phyloP scores from a whole-genome alignment of 148 eudicot species.

The Salicornia ramosissima region DNA sequence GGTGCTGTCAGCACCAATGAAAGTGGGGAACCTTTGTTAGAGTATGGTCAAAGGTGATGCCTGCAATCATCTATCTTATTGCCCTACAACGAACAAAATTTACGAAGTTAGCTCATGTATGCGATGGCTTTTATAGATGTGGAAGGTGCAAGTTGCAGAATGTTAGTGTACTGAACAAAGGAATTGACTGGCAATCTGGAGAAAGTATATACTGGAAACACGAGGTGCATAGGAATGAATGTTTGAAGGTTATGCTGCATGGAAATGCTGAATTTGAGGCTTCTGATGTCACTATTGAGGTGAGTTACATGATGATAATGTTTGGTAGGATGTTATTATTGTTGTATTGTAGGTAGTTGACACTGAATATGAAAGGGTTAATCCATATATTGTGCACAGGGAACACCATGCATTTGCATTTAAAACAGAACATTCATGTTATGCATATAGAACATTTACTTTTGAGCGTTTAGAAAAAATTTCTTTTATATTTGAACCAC shows the following conservation, averaged over 20 bases:
- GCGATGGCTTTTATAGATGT: slow-evolving; percentile 50
- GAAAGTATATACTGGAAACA: slow-evolving; percentile 81
- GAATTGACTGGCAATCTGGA: slow-evolving; percentile 76
- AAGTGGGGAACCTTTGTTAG: slow-evolving; percentile 55
- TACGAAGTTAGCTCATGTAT: slow-evolving; percentile 11
- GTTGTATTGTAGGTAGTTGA: background rate
- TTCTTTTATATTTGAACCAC: too few relatives aligned
- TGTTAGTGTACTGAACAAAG: slow-evolving; percentile 70
- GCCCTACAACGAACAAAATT: background rate
- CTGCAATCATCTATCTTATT: background rate
- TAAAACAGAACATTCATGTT: too few relatives aligned
- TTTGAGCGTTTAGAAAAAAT: too few relatives aligned
- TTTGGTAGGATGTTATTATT: background rate
- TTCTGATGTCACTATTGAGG: slow-evolving; percentile 74
- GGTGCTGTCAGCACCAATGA: slow-evolving; percentile 46
- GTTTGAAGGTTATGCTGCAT: slow-evolving; percentile 64
- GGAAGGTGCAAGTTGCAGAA: slow-evolving; percentile 88
- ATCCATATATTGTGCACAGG: too few relatives aligned
- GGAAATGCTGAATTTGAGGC: slow-evolving; percentile 99
- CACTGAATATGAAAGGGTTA: too few relatives aligned
- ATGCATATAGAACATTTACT: too few relatives aligned
- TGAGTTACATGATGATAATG: slow-evolving; percentile 18
- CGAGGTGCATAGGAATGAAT: slow-evolving; percentile 64
- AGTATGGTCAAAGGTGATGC: slow-evolving; percentile 74
- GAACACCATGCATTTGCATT: too few relatives aligned